A percentile compares a stretch with the other conserved stretches of the same genome.
Evolutionary conservation across 2,329 filamentous ascomycete species (phyloP).

Genomic region (Aureobasidium melanogenum): DNA sequence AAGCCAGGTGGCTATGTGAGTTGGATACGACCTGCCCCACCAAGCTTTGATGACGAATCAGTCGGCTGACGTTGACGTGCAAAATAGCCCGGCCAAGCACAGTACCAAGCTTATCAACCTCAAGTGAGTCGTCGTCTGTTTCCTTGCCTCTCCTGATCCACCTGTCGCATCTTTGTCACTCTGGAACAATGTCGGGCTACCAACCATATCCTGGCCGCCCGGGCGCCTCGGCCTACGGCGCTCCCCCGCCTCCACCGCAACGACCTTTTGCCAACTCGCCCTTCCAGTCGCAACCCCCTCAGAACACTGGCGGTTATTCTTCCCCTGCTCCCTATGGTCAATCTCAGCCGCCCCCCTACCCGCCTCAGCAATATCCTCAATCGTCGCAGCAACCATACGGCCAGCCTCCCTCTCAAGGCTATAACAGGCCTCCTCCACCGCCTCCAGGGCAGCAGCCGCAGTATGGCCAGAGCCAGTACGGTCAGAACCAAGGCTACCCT

Average conservation of each 20-base stretch:
- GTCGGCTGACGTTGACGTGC: conserved; percentile 17
- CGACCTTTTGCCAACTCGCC: conserved; percentile 24
- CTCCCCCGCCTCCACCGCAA: conserved; percentile 32
- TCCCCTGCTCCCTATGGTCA: conserved; percentile 24
- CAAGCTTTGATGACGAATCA: conserved; percentile 10
- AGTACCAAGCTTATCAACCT: conserved; percentile 44
- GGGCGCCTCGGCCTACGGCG: conserved; percentile 19
- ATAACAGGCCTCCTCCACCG: conserved; percentile 9
- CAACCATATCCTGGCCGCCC: conserved; percentile 20
- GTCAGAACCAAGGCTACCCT: neutral
- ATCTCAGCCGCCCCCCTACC: conserved; percentile 19
- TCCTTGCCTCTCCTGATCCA: conserved; percentile 18
- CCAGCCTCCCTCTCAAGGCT: conserved; percentile 14
- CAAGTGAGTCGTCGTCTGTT: conserved; percentile 19
- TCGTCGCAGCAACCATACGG: conserved; percentile 14
- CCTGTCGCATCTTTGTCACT: conserved; percentile 12
- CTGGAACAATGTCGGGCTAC: conserved; percentile 9
- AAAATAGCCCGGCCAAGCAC: conserved; percentile 26
- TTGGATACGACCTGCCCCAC: conserved; percentile 20
- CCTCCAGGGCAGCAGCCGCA: conserved; percentile 19
- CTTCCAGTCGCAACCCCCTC: conserved; percentile 16
- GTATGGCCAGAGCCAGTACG: conserved; percentile 5
- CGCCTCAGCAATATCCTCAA: conserved; percentile 19
- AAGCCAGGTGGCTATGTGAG: conserved; percentile 45
- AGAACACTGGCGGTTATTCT: conserved; percentile 19